phyloP scores from a whole-genome alignment of 371 early-diverging fungal genomes.

The Coelomomyces lativittatus region DNA sequence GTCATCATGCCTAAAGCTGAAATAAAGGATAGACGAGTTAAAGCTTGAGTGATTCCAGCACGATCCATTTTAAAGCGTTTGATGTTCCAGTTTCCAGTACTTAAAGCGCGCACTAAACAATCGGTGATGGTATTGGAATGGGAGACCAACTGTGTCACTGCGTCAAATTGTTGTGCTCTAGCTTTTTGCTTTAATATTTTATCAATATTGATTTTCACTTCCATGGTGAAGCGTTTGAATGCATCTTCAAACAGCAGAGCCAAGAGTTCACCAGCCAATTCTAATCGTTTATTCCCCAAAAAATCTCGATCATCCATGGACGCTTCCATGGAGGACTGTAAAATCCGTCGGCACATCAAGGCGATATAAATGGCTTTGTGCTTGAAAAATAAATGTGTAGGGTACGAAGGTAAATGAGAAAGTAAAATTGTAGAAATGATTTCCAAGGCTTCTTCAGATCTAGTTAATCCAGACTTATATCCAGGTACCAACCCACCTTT shows the following conservation, averaged over 20 bases:
- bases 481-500: slow-evolving; percentile 5
- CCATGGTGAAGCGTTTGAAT: slow-evolving; percentile 91
- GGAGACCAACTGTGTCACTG: slow-evolving; percentile 59
- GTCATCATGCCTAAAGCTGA: slow-evolving; percentile 99
- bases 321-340: slow-evolving; percentile 64
- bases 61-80: slow-evolving; percentile 99
- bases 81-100: slow-evolving; percentile 98
- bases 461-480: background rate
- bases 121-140: slow-evolving; percentile 84
- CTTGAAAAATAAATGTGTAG: slow-evolving; percentile 67
- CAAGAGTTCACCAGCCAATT: slow-evolving; percentile 96
- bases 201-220: slow-evolving; percentile 76
- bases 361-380: slow-evolving; percentile 91
- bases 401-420: slow-evolving; percentile 90
- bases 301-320: slow-evolving; percentile 97
- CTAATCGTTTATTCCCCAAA: slow-evolving; percentile 99
- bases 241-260: slow-evolving; percentile 97
- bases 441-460: slow-evolving; percentile 77
- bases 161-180: slow-evolving; percentile 89
- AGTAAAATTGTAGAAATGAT: slow-evolving; percentile 79
- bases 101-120: slow-evolving; percentile 89
- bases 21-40: slow-evolving; percentile 90
- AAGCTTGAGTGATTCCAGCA: slow-evolving; percentile 95
- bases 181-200: slow-evolving; percentile 82
- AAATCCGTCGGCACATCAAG: slow-evolving; percentile 91